phyloP scores from a whole-genome alignment of 768 basidiomycete genomes.

The Rhodotorula graminis region DNA sequence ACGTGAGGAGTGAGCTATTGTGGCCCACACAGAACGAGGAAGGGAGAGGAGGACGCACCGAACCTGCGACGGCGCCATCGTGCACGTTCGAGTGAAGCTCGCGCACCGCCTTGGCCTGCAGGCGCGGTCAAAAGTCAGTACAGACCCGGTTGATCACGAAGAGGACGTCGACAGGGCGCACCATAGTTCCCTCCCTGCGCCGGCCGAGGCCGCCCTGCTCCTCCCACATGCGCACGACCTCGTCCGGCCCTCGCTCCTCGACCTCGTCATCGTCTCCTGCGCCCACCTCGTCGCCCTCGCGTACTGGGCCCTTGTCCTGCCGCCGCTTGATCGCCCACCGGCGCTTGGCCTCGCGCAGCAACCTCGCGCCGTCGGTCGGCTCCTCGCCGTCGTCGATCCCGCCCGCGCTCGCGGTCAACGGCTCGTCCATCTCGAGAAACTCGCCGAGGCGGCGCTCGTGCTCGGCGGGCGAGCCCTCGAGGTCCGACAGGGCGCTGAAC shows the following conservation, averaged over 20 bases:
- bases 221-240: slow-evolving; percentile 24
- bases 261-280: background rate
- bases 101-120: slow-evolving; percentile 14
- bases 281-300: background rate
- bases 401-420: too few relatives aligned
- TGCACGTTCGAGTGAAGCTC: slow-evolving; percentile 15
- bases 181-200: slow-evolving; percentile 13
- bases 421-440: slow-evolving; percentile 18
- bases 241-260: slow-evolving; percentile 17
- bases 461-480: background rate
- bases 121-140: background rate
- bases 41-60: background rate
- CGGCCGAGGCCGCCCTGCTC: slow-evolving; percentile 7
- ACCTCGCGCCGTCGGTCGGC: background rate
- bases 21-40: rapidly evolving
- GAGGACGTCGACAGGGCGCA: background rate
- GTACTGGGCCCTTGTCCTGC: background rate
- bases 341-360: background rate
- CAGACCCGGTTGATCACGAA: background rate
- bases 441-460: slow-evolving; percentile 15
- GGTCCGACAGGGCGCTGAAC: slow-evolving; percentile 17
- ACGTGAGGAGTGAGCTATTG: background rate
- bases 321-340: background rate
- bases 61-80: slow-evolving; percentile 1
- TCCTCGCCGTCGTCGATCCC: background rate